Evolutionary conservation across 495 filamentous ascomycete genomes (phyloP).

Genomic region (Polyplosphaeria fusca): DNA sequence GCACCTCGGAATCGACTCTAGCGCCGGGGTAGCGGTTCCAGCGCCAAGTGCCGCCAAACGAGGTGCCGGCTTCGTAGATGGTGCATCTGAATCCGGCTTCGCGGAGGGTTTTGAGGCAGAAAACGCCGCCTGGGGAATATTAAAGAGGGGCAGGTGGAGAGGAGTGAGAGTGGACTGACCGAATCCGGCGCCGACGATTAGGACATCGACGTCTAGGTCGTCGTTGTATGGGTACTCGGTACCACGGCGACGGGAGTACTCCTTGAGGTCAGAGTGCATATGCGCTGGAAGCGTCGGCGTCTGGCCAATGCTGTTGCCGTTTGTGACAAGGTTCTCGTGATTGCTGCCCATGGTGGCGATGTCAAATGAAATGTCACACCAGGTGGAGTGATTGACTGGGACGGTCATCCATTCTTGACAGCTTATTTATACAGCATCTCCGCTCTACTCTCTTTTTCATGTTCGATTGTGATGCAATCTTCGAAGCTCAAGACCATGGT

Average conservation of each 20-base stretch:
- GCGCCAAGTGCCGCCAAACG: slow-evolving; percentile 20
- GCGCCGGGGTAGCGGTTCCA: slow-evolving; percentile 19
- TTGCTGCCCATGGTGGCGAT: too few species aligned
- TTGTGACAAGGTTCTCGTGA: too few species aligned
- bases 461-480: too few species aligned
- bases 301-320: too few species aligned
- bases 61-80: slow-evolving; percentile 2
- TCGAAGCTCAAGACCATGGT: too few species aligned
- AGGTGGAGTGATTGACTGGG: too few species aligned
- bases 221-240: slow-evolving; percentile 43
- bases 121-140: too few species aligned
- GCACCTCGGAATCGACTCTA: slow-evolving; percentile 17
- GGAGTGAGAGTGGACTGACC: neutral
- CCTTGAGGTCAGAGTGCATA: slow-evolving; percentile 19
- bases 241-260: slow-evolving; percentile 38
- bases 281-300: neutral
- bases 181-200: slow-evolving; percentile 8
- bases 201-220: slow-evolving; percentile 39
- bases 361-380: too few species aligned
- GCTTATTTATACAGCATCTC: too few species aligned
- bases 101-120: too few species aligned
- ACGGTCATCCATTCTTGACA: too few species aligned
- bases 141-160: neutral
- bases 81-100: neutral
- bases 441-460: too few species aligned